Evolutionary conservation across 176 grass and related monocot genomes (phyloP), one percentile per base, ranked within the genome.

Genomic region (Eragrostis curvula): DNA sequence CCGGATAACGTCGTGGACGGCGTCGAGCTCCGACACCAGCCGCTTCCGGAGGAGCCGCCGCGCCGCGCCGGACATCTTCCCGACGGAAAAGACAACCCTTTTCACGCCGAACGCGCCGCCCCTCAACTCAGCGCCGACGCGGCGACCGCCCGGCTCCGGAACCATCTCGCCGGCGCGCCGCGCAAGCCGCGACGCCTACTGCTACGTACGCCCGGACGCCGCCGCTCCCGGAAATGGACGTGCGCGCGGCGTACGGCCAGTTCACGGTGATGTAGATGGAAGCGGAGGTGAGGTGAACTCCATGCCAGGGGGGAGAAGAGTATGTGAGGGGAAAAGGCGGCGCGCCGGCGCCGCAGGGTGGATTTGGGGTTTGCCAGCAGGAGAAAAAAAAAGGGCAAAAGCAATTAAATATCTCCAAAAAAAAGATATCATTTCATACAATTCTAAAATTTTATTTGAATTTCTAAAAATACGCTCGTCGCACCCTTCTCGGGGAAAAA

Each of bases 21-120:
- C 65, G 21, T 61, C 66, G 40, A 89, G 78, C 47, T 89, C 87
- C 47, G 78, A 55, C 40, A 2, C 1, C 17, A 89, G 58, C 40
- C 78, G 46, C 66, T 65, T 68, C 56, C 27, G 5, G 24, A 89
- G 87, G 3, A 9, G 7, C 66, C n/a, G 68, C 47, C 48, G 57
- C 40, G 0, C 78, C n/a, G 29, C 16, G 65, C 12, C 8, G 27
- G 65, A 2, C 87, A 89, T 85, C 40, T 13, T 3, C 39, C 27
- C 66, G 17, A 81, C 15, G 47, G 15, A 28, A 9, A 77, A 30
- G 28, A 81, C 28, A 46, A 50, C 78, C 47, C 79, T 71, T 69
- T 23, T 72, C 47, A 89, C 78, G 40, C 8, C 29, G 55, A 64
- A 81, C 71, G 25, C 57, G 3, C 5, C 40, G 21, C 46, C 47